phyloP scores from a whole-genome alignment of 2,329 filamentous ascomycete species.

The Metarhizium robertsii region DNA sequence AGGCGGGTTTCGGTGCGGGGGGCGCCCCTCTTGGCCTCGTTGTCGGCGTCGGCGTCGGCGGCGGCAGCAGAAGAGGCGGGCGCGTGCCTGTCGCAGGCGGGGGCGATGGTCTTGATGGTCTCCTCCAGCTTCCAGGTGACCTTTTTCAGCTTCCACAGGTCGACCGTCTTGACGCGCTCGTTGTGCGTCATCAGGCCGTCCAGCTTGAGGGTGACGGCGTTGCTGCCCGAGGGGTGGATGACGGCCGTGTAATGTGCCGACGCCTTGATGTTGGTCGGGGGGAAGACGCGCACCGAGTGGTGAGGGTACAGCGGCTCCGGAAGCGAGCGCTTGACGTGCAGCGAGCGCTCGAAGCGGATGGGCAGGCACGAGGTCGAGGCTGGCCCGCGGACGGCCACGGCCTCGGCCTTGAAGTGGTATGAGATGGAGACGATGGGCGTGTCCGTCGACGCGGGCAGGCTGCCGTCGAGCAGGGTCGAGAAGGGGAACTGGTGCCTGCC shows the following conservation, averaged over 20 bases:
- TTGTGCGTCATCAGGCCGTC: slow-evolving; percentile 74
- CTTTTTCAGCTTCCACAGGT: slow-evolving; percentile 81
- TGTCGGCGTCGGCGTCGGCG: slow-evolving; percentile 9
- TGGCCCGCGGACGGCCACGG: slow-evolving; percentile 47
- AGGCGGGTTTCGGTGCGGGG: slow-evolving; percentile 66
- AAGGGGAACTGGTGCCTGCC: slow-evolving; percentile 75
- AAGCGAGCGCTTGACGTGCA: slow-evolving; percentile 73
- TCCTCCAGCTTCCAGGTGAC: slow-evolving; percentile 92
- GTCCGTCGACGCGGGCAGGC: slow-evolving; percentile 77
- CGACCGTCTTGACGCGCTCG: slow-evolving; percentile 59
- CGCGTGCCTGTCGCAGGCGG: slow-evolving; percentile 69
- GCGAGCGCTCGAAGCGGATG: slow-evolving; percentile 55
- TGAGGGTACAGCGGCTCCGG: slow-evolving; percentile 67
- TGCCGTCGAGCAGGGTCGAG: slow-evolving; percentile 74
- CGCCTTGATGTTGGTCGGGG: slow-evolving; percentile 87
- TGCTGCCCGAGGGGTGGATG: slow-evolving; percentile 77
- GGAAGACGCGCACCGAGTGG: slow-evolving; percentile 88
- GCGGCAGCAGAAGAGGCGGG: slow-evolving; percentile 27
- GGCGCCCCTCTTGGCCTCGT: slow-evolving; percentile 46
- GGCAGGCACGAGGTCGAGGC: slow-evolving; percentile 23
- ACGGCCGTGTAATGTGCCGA: slow-evolving; percentile 74
- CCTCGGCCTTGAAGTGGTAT: slow-evolving; percentile 68
- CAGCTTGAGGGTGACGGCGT: slow-evolving; percentile 70
- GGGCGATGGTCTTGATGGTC: slow-evolving; percentile 67
- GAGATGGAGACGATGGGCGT: slow-evolving; percentile 63